These are phyloP conservation scores for Phytopythium litorale DNA, from an alignment of 352 stramenopile species.

Conservation along the genomic window DNA sequence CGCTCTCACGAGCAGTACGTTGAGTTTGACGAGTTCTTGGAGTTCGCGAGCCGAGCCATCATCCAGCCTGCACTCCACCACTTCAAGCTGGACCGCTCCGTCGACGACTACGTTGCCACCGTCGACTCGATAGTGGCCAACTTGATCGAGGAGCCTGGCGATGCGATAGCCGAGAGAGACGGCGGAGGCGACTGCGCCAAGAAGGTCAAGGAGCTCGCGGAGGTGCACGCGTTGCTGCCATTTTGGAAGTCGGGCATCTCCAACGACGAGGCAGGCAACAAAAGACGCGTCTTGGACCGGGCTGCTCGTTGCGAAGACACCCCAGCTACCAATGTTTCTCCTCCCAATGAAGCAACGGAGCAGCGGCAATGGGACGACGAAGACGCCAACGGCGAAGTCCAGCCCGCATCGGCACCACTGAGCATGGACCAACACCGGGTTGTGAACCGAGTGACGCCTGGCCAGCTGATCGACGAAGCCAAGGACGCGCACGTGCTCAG, in stretches of 20 bases:
- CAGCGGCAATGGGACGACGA: background rate
- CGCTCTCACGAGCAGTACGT: slow-evolving; percentile 19
- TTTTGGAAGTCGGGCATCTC: slow-evolving; percentile 35
- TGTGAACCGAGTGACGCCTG: slow-evolving; percentile 4
- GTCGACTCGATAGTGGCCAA: slow-evolving; percentile 41
- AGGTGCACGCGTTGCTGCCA: slow-evolving; percentile 41
- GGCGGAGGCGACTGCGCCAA: background rate
- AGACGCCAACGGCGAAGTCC: background rate
- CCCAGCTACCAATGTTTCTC: background rate
- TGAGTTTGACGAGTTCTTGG: slow-evolving; percentile 46
- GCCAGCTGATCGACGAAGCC: background rate
- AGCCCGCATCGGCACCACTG: background rate
- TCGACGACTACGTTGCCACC: slow-evolving; percentile 36
- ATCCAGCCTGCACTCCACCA: slow-evolving; percentile 52
- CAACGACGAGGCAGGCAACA: background rate
- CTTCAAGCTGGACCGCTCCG: slow-evolving; percentile 36
- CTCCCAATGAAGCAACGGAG: background rate
- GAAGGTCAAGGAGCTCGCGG: slow-evolving; percentile 34
- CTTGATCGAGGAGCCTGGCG: slow-evolving; percentile 16
- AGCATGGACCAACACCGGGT: background rate
- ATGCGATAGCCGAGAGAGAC: slow-evolving; percentile 1
- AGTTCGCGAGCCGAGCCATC: slow-evolving; percentile 33
- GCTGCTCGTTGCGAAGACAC: background rate
- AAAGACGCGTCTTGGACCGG: background rate
- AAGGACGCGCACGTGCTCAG: slow-evolving; percentile 33